phyloP scores from a whole-genome alignment of 2,329 filamentous ascomycete genomes.

The Orbilia ellipsospora region DNA sequence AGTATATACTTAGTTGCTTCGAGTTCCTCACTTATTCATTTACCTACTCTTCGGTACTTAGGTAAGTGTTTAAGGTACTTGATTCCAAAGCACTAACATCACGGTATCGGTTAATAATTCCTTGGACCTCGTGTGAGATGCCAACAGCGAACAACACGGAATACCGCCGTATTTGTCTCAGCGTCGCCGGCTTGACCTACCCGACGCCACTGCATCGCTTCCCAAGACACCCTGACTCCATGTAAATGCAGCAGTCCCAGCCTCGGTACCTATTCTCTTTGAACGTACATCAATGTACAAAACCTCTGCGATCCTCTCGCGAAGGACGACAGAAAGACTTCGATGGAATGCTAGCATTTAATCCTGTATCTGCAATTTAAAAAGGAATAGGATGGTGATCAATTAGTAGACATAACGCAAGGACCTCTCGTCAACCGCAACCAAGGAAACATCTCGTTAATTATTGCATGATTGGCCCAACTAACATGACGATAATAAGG shows the following conservation, averaged over 20 bases:
- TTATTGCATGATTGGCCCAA: slow-evolving; percentile 22
- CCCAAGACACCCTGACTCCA: slow-evolving; percentile 16
- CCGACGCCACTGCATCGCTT: slow-evolving; percentile 8
- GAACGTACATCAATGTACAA: slow-evolving; percentile 10
- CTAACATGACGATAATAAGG: background rate
- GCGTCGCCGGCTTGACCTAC: slow-evolving; percentile 37
- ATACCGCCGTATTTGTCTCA: slow-evolving; percentile 43
- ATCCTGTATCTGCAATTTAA: slow-evolving; percentile 33
- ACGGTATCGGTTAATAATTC: no score
- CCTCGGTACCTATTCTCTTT: background rate
- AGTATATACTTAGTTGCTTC: no score
- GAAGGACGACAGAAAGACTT: slow-evolving; percentile 16
- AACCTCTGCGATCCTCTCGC: slow-evolving; percentile 32
- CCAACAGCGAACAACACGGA: slow-evolving; percentile 51
- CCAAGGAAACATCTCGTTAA: slow-evolving; percentile 15
- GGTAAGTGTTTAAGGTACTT: no score
- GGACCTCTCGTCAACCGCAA: background rate
- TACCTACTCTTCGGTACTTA: no score
- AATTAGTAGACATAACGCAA: slow-evolving; percentile 45
- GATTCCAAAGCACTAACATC: no score
- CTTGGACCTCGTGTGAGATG: slow-evolving; percentile 25
- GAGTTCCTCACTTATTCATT: no score
- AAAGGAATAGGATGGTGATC: slow-evolving; percentile 43
- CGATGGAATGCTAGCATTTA: background rate
- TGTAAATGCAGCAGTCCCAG: slow-evolving; percentile 29